Percentiles rank a stretch among this genome's conserved stretches.
phyloP scores from a whole-genome alignment of 495 filamentous ascomycete genomes.

The Penicillium salamii region DNA sequence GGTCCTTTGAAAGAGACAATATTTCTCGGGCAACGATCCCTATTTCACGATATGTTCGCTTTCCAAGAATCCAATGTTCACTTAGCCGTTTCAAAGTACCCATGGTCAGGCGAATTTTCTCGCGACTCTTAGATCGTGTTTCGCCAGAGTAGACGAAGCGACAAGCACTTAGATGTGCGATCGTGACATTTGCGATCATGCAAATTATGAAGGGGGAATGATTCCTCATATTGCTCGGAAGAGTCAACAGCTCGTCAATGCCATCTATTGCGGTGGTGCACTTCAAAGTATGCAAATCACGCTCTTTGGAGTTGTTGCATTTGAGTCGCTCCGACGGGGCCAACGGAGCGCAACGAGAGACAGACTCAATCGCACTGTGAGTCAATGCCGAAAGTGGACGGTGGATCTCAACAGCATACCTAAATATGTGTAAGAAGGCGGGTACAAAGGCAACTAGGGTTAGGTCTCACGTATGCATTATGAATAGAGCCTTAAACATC shows the following conservation, averaged over 20 bases:
- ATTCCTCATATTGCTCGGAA: conserved; percentile 15
- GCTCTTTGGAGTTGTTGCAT: conserved; percentile 7
- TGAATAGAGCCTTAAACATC: conserved; percentile 21
- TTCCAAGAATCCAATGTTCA: conserved; percentile 17
- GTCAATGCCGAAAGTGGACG: conserved; percentile 15
- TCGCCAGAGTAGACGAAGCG: conserved; percentile 14
- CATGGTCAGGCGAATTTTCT: conserved; percentile 20
- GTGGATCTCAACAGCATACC: conserved; percentile 20
- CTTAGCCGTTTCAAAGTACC: conserved; percentile 19
- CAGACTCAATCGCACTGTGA: conserved; percentile 15
- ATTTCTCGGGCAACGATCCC: conserved; percentile 21
- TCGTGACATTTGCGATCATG: conserved; percentile 23
- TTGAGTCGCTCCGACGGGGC: conserved; percentile 8
- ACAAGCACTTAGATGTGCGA: conserved; percentile 21
- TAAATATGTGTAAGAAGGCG: background rate
- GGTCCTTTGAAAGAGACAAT: conserved; percentile 6
- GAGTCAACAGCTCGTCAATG: conserved; percentile 17
- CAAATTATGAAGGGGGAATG: conserved; percentile 23
- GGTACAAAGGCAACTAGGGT: background rate
- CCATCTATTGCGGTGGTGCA: conserved; percentile 13
- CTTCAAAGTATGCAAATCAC: conserved; percentile 19
- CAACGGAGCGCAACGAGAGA: conserved; percentile 14
- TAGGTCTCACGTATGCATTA: conserved; percentile 15
- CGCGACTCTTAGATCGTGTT: conserved; percentile 6
- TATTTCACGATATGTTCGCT: conserved; percentile 17